These are phyloP conservation scores for Sistotremastrum niveocremeum DNA, from an alignment of 768 basidiomycete genomes.

Conservation along the genomic window DNA sequence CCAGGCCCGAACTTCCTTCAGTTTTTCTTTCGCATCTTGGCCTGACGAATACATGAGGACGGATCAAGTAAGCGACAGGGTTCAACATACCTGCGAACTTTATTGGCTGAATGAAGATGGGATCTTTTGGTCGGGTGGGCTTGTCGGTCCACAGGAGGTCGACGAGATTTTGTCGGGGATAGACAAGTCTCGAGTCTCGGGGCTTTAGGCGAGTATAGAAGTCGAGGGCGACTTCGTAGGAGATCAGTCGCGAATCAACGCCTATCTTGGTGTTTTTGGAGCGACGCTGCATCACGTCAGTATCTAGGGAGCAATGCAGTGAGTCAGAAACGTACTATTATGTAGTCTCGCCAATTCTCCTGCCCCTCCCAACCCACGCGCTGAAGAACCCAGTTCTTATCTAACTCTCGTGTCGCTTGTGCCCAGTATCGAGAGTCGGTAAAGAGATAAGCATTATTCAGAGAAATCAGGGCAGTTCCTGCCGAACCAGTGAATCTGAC, in stretches of 20 bases:
- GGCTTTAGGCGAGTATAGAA: constrained; percentile 42
- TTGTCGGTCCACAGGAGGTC: constrained; percentile 75
- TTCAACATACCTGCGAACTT: constrained; percentile 45
- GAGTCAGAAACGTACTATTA: constrained; percentile 33
- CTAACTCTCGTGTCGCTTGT: constrained; percentile 58
- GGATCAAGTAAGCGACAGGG: background rate
- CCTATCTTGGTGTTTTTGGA: constrained; percentile 44
- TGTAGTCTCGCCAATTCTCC: constrained; percentile 70
- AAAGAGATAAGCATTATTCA: constrained; percentile 54
- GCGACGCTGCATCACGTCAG: constrained; percentile 23
- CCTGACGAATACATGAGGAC: constrained; percentile 19
- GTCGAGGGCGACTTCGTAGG: constrained; percentile 52
- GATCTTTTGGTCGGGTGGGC: constrained; percentile 50
- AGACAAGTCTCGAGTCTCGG: constrained; percentile 54
- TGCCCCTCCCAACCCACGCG: constrained; percentile 38
- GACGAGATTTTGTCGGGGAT: constrained; percentile 72
- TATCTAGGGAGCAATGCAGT: background rate
- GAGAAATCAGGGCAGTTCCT: constrained; percentile 59
- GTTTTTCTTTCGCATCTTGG: constrained; percentile 52
- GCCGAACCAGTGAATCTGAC: constrained; percentile 49
- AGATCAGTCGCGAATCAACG: constrained; percentile 74
- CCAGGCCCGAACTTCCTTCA: constrained; percentile 59
- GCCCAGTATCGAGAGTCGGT: constrained; percentile 78
- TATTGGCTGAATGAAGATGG: constrained; percentile 53
- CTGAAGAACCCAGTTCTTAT: constrained; percentile 58